Conservation (phyloP, 1,139 yeast species). For the Zygoascus hellenicus region DNA sequence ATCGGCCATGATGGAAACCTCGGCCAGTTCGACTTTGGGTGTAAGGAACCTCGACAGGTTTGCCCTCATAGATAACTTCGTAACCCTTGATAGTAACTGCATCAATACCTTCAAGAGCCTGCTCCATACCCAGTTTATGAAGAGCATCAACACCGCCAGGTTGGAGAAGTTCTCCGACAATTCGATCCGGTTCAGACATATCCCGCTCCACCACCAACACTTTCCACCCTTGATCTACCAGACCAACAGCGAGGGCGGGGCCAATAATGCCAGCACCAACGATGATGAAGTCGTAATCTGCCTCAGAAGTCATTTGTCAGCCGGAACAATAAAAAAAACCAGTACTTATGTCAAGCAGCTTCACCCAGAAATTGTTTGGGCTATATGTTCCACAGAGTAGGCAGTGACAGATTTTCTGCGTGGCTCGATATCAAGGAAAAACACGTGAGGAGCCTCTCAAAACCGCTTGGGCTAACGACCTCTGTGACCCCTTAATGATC, state of each 20-base stretch:
- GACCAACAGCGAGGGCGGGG: conserved; percentile 82
- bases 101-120: conserved; percentile 72
- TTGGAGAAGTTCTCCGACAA: conserved; percentile 94
- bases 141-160: conserved; percentile 90
- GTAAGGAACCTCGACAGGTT: conserved; percentile 57
- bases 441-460: too few species aligned
- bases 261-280: conserved; percentile 97
- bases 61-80: conserved; percentile 60
- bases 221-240: conserved; percentile 83
- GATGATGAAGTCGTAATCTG: conserved; percentile 52
- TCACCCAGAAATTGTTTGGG: too few species aligned
- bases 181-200: conserved; percentile 88
- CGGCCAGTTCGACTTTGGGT: conserved; percentile 62
- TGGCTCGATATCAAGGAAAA: neutral
- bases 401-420: neutral
- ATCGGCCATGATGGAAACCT: conserved; percentile 88
- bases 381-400: neutral
- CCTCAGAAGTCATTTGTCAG: neutral
- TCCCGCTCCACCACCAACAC: conserved; percentile 69
- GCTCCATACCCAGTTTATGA: conserved; percentile 71
- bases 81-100: conserved; percentile 80
- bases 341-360: too few species aligned
- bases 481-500: too few species aligned
- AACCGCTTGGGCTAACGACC: too few species aligned
- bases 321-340: too few species aligned